Base-by-base conservation (phyloP, 2,329 filamentous ascomycete genomes). In the Dothiorella sarmentorum region DNA sequence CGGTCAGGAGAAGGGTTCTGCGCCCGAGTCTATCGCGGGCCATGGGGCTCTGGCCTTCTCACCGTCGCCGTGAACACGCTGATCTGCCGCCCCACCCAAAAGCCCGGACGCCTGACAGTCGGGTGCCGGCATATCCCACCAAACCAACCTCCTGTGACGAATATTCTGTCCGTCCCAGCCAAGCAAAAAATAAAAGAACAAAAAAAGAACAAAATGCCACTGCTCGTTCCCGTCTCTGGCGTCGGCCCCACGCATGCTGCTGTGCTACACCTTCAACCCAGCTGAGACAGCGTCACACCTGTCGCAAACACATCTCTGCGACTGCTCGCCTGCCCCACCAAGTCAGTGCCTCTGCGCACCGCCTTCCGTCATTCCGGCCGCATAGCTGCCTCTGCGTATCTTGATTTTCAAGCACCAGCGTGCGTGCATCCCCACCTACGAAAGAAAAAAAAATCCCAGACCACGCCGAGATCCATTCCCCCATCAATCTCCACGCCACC, bases 21-120 rank as follows among this genome's bases (percentile, higher is more conserved):
- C 4, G 26, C 15, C 44, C 17, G 45, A 49, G 17, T 35, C 35
- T 49, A 49, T 27, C 29, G 45, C 11, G 4, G n/a, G n/a, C n/a
- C n/a, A 15, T 38, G 47, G 31, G 31, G 47, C 47, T 18, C 47
- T 52, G 31, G 47, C 47, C 20, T 31, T 52, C 47, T 52, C 47
- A 52, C 47, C 47, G 45, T 38, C 24, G 11, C 27, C 27, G 29
- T 35, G n/a, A n/a, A n/a, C n/a, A n/a, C 56, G 55, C 43, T 61
- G 33, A 68, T 61, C 37, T 63, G 58, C 43, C 45, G 59, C 26
- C 65, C 65, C 35, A 67, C 57, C n/a, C n/a, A n/a, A n/a, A 18
- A 31, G 20, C 22, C 33, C 33, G 33, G 33, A 6, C 13, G 33
- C 13, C 33, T 37, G 13, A 37, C 33, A 37, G 33, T 7, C 44